Evolutionary conservation across 1,284 basidiomycete species (phyloP).

Genomic region (Ganoderma meredithae): DNA sequence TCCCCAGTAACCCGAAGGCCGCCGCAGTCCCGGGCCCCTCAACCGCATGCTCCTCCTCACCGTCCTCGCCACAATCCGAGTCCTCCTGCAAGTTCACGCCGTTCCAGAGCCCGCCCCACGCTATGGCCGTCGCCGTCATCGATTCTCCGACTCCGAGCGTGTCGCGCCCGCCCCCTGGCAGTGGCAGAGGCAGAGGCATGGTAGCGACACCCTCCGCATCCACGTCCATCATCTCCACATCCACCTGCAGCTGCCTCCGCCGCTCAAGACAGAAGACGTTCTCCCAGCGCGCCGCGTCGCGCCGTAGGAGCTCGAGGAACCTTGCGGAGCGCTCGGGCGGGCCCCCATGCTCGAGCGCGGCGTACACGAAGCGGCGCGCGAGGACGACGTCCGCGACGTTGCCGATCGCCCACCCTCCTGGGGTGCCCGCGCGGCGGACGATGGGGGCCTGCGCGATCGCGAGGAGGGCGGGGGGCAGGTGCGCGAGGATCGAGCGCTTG

Average conservation of each 20-base stretch:
- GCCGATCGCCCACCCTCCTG: constrained; percentile 32
- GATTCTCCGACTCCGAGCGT: neutral
- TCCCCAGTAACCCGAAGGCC: neutral
- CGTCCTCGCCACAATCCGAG: neutral
- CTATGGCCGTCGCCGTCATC: neutral
- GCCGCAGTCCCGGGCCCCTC: neutral
- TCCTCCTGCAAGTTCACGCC: neutral
- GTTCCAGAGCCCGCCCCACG: constrained; percentile 2
- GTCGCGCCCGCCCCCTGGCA: no score
- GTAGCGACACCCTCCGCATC: neutral
- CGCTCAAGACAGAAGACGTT: neutral
- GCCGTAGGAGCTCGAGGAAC: constrained; percentile 3
- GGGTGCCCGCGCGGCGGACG: constrained; percentile 29
- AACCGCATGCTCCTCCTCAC: neutral
- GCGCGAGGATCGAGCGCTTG: constrained; percentile 19
- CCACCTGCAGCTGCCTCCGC: neutral
- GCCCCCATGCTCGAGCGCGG: constrained; percentile 30
- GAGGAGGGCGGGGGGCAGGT: constrained; percentile 34
- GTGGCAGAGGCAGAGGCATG: no score
- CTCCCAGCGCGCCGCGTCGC: constrained; percentile 5
- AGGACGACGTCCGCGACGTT: constrained; percentile 40
- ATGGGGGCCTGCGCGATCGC: constrained; percentile 36
- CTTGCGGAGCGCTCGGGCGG: neutral
- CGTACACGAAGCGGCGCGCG: constrained; percentile 40
- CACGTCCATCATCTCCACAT: neutral